Conservation (phyloP, 208 protist species). For the Trypanosoma lewisi region DNA sequence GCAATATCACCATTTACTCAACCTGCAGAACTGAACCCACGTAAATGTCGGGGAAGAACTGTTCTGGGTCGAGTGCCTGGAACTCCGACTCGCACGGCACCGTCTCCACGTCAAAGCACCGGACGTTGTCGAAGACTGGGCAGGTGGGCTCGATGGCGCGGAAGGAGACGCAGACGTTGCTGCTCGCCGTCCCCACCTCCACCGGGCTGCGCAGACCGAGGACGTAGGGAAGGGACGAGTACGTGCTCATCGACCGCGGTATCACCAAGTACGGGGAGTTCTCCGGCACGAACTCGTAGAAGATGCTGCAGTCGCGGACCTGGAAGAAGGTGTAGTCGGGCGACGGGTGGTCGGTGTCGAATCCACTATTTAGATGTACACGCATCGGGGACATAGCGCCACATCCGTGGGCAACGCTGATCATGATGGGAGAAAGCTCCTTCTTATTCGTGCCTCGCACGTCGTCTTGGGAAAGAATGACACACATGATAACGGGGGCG, state of each 20-base stretch:
- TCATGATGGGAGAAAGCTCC: slow-evolving; percentile 72
- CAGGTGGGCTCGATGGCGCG: slow-evolving; percentile 55
- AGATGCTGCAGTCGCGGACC: slow-evolving; percentile 71
- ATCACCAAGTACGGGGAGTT: slow-evolving; percentile 81
- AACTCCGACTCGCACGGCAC: slow-evolving; percentile 70
- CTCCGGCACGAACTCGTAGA: slow-evolving; percentile 72
- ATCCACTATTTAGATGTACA: slow-evolving; percentile 72
- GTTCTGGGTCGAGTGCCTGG: slow-evolving; percentile 54
- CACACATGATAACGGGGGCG: slow-evolving; percentile 40
- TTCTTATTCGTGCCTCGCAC: slow-evolving; percentile 62
- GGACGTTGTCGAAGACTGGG: slow-evolving; percentile 72
- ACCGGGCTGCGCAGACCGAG: slow-evolving; percentile 52
- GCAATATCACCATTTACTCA: slow-evolving; percentile 13
- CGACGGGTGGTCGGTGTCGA: slow-evolving; percentile 75
- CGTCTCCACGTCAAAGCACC: slow-evolving; percentile 57
- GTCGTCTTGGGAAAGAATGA: slow-evolving; percentile 77
- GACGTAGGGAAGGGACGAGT: slow-evolving; percentile 54
- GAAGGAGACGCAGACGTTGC: slow-evolving; percentile 57
- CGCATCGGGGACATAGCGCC: slow-evolving; percentile 42
- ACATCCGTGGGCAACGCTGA: slow-evolving; percentile 68
- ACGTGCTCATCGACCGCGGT: slow-evolving; percentile 57
- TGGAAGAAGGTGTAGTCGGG: slow-evolving; percentile 73
- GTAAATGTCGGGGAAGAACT: slow-evolving; percentile 87
- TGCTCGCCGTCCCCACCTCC: slow-evolving; percentile 56
- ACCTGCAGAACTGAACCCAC: slow-evolving; percentile 69